Evolutionary conservation across 371 early-diverging fungal genomes (phyloP).

Genomic region (Apophysomyces trapeziformis): DNA sequence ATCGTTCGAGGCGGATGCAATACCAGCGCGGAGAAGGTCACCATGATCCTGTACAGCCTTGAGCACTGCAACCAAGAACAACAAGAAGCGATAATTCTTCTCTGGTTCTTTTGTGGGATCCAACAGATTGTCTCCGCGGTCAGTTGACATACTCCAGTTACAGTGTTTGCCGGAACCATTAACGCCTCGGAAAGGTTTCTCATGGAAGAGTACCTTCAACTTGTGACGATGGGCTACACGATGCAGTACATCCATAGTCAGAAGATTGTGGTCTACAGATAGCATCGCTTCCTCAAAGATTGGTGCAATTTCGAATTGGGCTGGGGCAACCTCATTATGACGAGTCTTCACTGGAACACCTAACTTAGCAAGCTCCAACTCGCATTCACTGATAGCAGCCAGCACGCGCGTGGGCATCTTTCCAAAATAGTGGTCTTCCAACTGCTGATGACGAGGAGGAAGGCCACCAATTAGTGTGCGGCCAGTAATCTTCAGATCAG

Average conservation of each 20-base stretch:
- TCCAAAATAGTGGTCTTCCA: slow-evolving; percentile 99
- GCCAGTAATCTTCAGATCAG: slow-evolving; percentile 95
- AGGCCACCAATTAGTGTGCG: slow-evolving; percentile 92
- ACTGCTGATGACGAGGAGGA: slow-evolving; percentile 97
- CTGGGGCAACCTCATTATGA: slow-evolving; percentile 99
- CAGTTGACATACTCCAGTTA: slow-evolving; percentile 98
- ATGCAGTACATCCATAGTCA: slow-evolving; percentile 96
- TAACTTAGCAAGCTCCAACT: slow-evolving; percentile 89
- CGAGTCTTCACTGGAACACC: slow-evolving; percentile 99
- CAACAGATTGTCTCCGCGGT: slow-evolving; percentile 93
- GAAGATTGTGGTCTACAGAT: slow-evolving; percentile 98
- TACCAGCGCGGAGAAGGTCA: slow-evolving; percentile 75
- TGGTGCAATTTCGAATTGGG: slow-evolving; percentile 97
- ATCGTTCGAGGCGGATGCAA: slow-evolving; percentile 94
- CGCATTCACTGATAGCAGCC: slow-evolving; percentile 90
- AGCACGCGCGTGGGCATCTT: slow-evolving; percentile 93
- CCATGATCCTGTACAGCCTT: slow-evolving; percentile 92
- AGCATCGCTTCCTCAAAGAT: slow-evolving; percentile 95
- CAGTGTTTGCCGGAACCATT: slow-evolving; percentile 99
- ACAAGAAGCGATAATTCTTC: slow-evolving; percentile 95
- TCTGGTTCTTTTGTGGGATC: slow-evolving; percentile 93
- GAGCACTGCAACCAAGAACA: slow-evolving; percentile 89
- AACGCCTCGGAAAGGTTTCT: slow-evolving; percentile 98
- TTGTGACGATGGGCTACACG: slow-evolving; percentile 96
- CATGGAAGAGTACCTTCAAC: slow-evolving; percentile 96